Percentiles rank a stretch among this genome's conserved stretches.
These are phyloP conservation scores for Aureobasidium sp. DNA, from an alignment of 2,329 filamentous ascomycete genomes.

Conservation along the genomic window DNA sequence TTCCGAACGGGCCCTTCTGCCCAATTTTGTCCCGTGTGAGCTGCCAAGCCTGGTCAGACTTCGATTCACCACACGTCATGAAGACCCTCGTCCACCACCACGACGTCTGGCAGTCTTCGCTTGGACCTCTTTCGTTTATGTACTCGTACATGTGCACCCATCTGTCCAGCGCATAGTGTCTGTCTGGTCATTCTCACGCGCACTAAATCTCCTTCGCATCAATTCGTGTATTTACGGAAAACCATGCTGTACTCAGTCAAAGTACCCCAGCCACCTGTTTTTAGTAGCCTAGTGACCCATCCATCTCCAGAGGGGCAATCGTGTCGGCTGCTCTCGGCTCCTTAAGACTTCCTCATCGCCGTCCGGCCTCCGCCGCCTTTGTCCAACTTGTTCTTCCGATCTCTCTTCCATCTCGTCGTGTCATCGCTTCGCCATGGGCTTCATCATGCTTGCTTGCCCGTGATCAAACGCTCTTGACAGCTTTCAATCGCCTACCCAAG, in stretches of 20 bases:
- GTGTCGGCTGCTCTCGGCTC: conserved; percentile 8
- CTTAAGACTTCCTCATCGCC: conserved; percentile 3
- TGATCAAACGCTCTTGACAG: not conserved
- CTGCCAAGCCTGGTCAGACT: not conserved
- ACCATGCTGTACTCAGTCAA: not conserved
- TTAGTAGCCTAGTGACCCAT: conserved; percentile 5
- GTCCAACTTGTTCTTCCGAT: not conserved
- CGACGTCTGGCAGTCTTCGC: not conserved
- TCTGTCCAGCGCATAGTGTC: not conserved
- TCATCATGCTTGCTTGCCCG: not conserved
- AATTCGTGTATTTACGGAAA: not conserved
- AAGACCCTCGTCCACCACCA: not conserved
- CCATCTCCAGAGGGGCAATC: not conserved
- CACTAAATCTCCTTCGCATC: not conserved
- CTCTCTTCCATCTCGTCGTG: not conserved
- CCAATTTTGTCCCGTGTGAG: not conserved
- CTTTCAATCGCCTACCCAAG: not conserved
- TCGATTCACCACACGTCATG: not conserved
- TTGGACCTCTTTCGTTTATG: not conserved
- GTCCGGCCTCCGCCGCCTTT: not conserved
- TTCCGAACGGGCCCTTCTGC: not conserved
- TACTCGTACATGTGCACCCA: not conserved
- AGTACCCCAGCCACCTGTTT: conserved; percentile 5
- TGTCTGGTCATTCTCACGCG: not conserved
- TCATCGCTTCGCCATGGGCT: not conserved